Evolutionary conservation across 148 eudicot species (phyloP).

Genomic region (Camellia lanceoleosa): DNA sequence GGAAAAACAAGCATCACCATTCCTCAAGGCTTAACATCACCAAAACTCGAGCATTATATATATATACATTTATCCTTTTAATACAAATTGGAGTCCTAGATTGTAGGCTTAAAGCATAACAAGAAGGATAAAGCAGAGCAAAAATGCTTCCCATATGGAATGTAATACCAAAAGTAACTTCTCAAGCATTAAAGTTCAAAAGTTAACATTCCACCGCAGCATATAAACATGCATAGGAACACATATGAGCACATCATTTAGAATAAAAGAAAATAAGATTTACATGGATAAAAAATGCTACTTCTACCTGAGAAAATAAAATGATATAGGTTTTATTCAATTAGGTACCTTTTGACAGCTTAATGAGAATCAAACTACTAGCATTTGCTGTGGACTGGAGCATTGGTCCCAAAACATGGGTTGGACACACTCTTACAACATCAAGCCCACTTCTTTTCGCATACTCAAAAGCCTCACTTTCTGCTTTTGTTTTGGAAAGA

Average conservation of each 20-base stretch:
- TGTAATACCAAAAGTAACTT: not conserved
- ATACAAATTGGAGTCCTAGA: not conserved
- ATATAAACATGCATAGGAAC: not conserved
- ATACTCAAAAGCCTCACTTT: constrained; percentile 63
- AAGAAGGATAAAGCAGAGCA: too few species aligned
- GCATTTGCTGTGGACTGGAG: constrained; percentile 58
- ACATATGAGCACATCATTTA: too few species aligned
- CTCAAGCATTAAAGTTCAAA: not conserved
- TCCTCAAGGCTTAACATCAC: too few species aligned
- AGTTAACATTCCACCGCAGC: not conserved
- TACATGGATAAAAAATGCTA: not conserved
- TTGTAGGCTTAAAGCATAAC: too few species aligned
- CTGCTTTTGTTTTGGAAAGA: constrained; percentile 74
- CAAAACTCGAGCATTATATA: too few species aligned
- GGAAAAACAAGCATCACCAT: too few species aligned
- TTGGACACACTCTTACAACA: constrained; percentile 64
- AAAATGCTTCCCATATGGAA: too few species aligned
- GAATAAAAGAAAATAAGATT: not conserved
- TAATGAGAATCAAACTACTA: constrained; percentile 67
- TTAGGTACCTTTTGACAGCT: constrained; percentile 66
- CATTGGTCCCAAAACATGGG: constrained; percentile 65
- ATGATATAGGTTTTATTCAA: not conserved
- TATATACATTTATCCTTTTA: not conserved
- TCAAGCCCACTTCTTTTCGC: constrained; percentile 60
- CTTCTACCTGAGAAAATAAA: not conserved